These are phyloP conservation scores for Phylloporus arenicola DNA, from an alignment of 768 basidiomycete genomes.

Conservation along the genomic window DNA sequence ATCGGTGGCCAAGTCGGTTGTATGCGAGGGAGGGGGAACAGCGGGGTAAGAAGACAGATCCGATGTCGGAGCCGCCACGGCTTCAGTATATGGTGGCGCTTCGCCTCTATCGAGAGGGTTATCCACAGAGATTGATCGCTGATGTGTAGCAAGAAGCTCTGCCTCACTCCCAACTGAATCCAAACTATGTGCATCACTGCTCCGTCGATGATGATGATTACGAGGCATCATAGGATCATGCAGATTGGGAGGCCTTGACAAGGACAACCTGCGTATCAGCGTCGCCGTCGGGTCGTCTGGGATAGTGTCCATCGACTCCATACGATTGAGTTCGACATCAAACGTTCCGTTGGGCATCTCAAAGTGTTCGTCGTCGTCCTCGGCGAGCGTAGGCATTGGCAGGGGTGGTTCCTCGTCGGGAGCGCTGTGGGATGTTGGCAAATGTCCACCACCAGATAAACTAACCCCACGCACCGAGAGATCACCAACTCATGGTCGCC, in stretches of 20 bases:
- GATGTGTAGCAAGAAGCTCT: slow-evolving; percentile 18
- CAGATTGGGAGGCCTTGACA: slow-evolving; percentile 13
- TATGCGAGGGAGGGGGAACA: background rate
- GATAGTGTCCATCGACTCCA: slow-evolving; percentile 24
- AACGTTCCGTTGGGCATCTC: slow-evolving; percentile 11
- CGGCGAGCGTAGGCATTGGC: slow-evolving; percentile 15
- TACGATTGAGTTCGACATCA: slow-evolving; percentile 17
- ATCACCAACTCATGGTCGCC: slow-evolving; percentile 80
- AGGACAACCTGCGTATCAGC: slow-evolving; percentile 11
- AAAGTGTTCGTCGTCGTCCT: slow-evolving; percentile 21
- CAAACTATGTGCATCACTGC: slow-evolving; percentile 15
- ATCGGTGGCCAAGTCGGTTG: background rate
- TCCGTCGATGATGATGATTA: slow-evolving; percentile 10
- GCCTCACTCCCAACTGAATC: slow-evolving; percentile 20
- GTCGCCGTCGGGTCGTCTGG: slow-evolving; percentile 19
- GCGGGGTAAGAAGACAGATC: background rate
- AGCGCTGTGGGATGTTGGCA: slow-evolving; percentile 16
- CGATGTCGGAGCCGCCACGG: slow-evolving; percentile 8
- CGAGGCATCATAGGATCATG: background rate
- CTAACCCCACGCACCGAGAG: slow-evolving; percentile 33
- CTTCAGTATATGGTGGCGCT: slow-evolving; percentile 64
- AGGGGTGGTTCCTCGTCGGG: slow-evolving; percentile 19
- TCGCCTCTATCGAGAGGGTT: slow-evolving; percentile 45
- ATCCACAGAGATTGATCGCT: slow-evolving; percentile 7
- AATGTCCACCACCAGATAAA: background rate